Conservation (phyloP, 805 yeast species). For the Peterozyma xylosa region DNA sequence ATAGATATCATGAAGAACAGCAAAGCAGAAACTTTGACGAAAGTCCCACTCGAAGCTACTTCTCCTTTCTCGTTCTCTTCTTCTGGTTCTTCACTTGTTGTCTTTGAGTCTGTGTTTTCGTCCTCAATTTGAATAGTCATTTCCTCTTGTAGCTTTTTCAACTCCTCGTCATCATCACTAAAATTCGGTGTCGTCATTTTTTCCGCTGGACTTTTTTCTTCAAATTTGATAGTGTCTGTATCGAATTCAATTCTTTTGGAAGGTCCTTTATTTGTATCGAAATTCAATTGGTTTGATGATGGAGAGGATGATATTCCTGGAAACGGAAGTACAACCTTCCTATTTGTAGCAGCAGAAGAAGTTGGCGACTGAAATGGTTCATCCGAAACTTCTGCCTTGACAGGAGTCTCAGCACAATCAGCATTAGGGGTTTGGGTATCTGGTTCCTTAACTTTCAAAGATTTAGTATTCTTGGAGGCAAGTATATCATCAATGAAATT, state of each 20-base stretch:
- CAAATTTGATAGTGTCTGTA: slow-evolving; percentile 2
- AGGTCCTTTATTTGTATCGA: background rate
- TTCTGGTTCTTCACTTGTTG: background rate
- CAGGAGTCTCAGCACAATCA: too few species aligned
- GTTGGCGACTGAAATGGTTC: too few species aligned
- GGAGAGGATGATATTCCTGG: too few species aligned
- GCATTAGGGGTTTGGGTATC: too few species aligned
- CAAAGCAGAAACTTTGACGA: background rate
- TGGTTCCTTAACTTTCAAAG: too few species aligned
- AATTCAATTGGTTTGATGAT: background rate
- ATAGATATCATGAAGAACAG: slow-evolving; percentile 5
- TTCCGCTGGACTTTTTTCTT: slow-evolving; percentile 7
- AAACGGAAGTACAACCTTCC: too few species aligned
- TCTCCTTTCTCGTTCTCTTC: slow-evolving; percentile 1
- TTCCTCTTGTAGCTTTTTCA: slow-evolving; percentile 8
- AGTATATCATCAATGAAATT: too few species aligned
- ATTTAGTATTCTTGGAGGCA: too few species aligned
- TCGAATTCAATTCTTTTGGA: background rate
- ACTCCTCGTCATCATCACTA: slow-evolving; percentile 12
- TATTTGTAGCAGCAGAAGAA: too few species aligned
- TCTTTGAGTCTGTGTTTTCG: slow-evolving; percentile 1
- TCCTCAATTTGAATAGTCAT: slow-evolving; percentile 3
- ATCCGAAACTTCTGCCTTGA: too few species aligned
- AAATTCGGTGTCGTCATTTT: slow-evolving; percentile 3
- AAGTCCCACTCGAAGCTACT: background rate